These are phyloP conservation scores for Neurospora sp. DNA, from an alignment of 2,329 filamentous ascomycete genomes.

Conservation along the genomic window DNA sequence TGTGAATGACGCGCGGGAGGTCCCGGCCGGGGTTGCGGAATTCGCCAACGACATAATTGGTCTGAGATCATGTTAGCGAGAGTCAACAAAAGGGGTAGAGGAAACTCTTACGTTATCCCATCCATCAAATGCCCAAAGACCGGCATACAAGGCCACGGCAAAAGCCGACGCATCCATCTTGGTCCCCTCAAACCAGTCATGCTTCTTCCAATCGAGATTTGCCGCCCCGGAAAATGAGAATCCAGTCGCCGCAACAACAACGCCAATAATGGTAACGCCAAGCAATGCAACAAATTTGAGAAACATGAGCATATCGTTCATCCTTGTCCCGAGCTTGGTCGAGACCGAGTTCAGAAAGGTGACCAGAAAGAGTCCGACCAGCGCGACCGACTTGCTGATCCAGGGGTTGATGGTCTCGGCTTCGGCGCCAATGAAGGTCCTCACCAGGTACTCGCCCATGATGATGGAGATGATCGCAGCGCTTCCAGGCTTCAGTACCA, in stretches of 20 bases:
- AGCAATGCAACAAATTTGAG: slow-evolving; percentile 88
- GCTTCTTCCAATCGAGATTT: slow-evolving; percentile 77
- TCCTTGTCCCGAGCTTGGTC: slow-evolving; percentile 74
- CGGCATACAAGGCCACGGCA: slow-evolving; percentile 91
- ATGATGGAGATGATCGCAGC: slow-evolving; percentile 95
- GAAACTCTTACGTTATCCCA: slow-evolving; percentile 79
- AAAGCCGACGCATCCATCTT: slow-evolving; percentile 71
- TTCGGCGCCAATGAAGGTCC: slow-evolving; percentile 78
- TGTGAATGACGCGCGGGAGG: slow-evolving; percentile 89
- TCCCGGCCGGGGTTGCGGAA: slow-evolving; percentile 87
- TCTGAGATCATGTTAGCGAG: slow-evolving; percentile 38
- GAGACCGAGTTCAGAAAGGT: slow-evolving; percentile 86
- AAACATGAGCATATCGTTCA: slow-evolving; percentile 93
- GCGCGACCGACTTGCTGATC: slow-evolving; percentile 81
- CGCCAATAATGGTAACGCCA: slow-evolving; percentile 75
- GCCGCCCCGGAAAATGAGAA: slow-evolving; percentile 66
- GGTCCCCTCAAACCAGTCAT: slow-evolving; percentile 82
- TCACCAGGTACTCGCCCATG: slow-evolving; percentile 94
- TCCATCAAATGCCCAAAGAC: slow-evolving; percentile 95
- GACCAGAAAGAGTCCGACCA: slow-evolving; percentile 64
- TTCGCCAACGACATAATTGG: slow-evolving; percentile 95
- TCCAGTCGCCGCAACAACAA: slow-evolving; percentile 82
- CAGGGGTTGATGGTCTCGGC: slow-evolving; percentile 71
- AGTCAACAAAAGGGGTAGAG: background rate
- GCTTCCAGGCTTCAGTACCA: slow-evolving; percentile 87